phyloP scores from a whole-genome alignment of 202 grass and related monocot genomes.

The Carex arenaria region DNA sequence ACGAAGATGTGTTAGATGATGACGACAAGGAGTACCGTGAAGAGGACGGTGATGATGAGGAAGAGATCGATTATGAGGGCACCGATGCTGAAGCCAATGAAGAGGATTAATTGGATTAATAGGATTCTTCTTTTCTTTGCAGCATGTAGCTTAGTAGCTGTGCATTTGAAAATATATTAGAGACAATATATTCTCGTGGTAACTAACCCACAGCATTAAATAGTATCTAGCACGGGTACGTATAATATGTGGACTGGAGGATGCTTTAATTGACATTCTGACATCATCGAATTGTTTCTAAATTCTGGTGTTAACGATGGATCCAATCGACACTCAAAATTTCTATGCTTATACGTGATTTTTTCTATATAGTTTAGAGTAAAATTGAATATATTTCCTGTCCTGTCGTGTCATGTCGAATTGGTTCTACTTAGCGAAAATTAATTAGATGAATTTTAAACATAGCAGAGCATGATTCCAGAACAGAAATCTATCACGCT shows the following conservation, averaged over 20 bases:
- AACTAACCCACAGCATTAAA: slow-evolving; percentile 14
- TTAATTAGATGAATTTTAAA: not conserved
- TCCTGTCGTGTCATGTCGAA: not conserved
- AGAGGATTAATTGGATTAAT: not conserved
- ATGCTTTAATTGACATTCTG: slow-evolving; percentile 10
- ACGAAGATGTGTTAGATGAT: not conserved
- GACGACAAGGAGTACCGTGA: not conserved
- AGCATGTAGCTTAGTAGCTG: not conserved
- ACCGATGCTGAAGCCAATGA: not conserved
- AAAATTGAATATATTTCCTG: not conserved
- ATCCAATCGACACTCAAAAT: not conserved
- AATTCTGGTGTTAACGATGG: not conserved
- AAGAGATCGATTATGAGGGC: not conserved
- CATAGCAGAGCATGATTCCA: not conserved
- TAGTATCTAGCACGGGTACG: not conserved
- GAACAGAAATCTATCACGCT: not conserved
- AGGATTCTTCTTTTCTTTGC: slow-evolving; percentile 5
- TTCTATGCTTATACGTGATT: no score
- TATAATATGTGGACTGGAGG: not conserved
- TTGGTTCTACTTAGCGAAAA: not conserved
- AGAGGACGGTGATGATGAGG: slow-evolving; percentile 14
- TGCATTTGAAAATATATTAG: slow-evolving; percentile 18
- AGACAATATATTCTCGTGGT: not conserved
- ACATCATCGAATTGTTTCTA: not conserved
- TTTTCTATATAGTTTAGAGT: no score